Percentiles rank a stretch among this genome's conserved stretches.
Conservation (phyloP, 495 filamentous ascomycete genomes). For the Podospora tetraspora region DNA sequence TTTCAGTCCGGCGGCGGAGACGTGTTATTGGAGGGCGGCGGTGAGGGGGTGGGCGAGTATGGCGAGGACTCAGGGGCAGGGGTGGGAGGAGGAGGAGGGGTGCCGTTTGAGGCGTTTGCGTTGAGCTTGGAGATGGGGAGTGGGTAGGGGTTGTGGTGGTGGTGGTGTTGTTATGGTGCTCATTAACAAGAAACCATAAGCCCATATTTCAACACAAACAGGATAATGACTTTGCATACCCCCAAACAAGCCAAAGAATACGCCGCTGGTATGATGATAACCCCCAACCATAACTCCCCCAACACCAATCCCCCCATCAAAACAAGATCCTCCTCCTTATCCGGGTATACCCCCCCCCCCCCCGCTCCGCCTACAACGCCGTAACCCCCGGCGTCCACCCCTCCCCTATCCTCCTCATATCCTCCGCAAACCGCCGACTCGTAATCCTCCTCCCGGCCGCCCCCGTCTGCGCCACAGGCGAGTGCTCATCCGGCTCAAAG, state of each 20-base stretch:
- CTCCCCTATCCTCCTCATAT: slow-evolving; percentile 81
- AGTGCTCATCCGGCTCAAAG: slow-evolving; percentile 82
- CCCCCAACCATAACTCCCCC: background rate
- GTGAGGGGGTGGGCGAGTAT: slow-evolving; percentile 44
- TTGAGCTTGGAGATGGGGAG: background rate
- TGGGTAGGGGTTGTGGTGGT: background rate
- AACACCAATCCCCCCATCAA: slow-evolving; percentile 2
- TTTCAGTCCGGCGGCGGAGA: slow-evolving; percentile 46
- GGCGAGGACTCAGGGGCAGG: slow-evolving; percentile 30
- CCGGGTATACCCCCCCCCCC: background rate
- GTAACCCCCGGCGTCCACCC: slow-evolving; percentile 54
- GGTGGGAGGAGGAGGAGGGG: slow-evolving; percentile 31
- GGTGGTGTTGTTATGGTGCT: background rate
- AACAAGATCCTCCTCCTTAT: background rate
- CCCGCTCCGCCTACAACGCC: slow-evolving; percentile 36
- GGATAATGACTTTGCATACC: background rate
- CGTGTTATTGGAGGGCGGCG: slow-evolving; percentile 50
- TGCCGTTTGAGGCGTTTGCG: slow-evolving; percentile 40
- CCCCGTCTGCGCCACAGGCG: slow-evolving; percentile 38
- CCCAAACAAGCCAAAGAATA: background rate
- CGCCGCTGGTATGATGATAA: background rate
- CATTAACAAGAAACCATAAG: too few species aligned
- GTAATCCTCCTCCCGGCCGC: slow-evolving; percentile 63
- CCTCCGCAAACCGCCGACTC: slow-evolving; percentile 71
- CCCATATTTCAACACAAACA: too few species aligned